A percentile compares a stretch with the other conserved stretches of the same genome.
Evolutionary conservation across 768 basidiomycete genomes (phyloP).

Genomic region (Macrolepiota dolichaula): DNA sequence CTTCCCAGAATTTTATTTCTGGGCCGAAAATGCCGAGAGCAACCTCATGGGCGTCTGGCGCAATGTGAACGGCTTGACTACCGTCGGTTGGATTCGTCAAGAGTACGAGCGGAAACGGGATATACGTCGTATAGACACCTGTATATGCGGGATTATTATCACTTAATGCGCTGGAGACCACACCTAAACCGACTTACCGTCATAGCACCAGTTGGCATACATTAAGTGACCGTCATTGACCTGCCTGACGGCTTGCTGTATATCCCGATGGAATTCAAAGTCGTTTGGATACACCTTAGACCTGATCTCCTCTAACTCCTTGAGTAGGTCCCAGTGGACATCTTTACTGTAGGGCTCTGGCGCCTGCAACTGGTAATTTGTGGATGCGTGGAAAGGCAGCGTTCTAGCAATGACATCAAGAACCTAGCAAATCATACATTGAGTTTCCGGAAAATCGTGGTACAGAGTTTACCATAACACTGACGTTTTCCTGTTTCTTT

Average conservation of each 20-base stretch:
- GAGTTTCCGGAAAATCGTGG: neutral
- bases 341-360: constrained; percentile 49
- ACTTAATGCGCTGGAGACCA: neutral
- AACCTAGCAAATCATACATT: constrained; percentile 29
- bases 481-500: constrained; percentile 47
- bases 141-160: constrained; percentile 1
- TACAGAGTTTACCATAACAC: constrained; percentile 10
- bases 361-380: constrained; percentile 56
- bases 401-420: constrained; percentile 57
- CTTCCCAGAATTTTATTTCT: constrained; percentile 52
- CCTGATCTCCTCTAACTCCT: constrained; percentile 46
- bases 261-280: constrained; percentile 52
- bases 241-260: constrained; percentile 50
- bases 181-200: constrained; percentile 17
- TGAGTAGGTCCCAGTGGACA: constrained; percentile 54
- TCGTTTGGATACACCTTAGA: constrained; percentile 43
- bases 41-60: constrained; percentile 50
- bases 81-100: constrained; percentile 39
- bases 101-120: constrained; percentile 46
- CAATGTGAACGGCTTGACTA: constrained; percentile 46
- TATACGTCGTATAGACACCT: constrained; percentile 45
- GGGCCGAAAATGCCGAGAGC: constrained; percentile 48
- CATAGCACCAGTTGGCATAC: constrained; percentile 48
- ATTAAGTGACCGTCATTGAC: constrained; percentile 58
- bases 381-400: constrained; percentile 57